Evolutionary conservation across 1,139 yeast genomes (phyloP).

Genomic region (Wickerhamomyces sp.): DNA sequence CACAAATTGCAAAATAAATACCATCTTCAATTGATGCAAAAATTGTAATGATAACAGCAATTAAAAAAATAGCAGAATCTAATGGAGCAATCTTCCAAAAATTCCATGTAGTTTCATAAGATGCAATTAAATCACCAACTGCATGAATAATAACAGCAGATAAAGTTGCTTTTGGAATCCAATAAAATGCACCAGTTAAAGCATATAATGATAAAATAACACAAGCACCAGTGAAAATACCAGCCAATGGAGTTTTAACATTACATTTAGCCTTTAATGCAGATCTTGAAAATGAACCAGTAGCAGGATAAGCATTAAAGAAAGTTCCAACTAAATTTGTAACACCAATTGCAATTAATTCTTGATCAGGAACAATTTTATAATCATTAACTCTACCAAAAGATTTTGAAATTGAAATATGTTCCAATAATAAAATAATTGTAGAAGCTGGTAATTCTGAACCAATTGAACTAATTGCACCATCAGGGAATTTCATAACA

Average conservation of each 20-base stretch:
- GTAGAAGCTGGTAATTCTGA: conserved; percentile 81
- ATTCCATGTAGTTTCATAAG: conserved; percentile 64
- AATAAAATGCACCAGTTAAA: conserved; percentile 77
- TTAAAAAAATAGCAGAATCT: conserved; percentile 70
- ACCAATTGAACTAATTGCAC: conserved; percentile 57
- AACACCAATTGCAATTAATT: conserved; percentile 89
- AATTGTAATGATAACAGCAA: conserved; percentile 74
- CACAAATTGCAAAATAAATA: conserved; percentile 84
- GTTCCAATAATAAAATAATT: conserved; percentile 79
- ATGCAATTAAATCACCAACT: conserved; percentile 81
- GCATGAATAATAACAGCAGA: conserved; percentile 91
- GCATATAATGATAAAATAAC: conserved; percentile 83
- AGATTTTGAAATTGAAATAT: conserved; percentile 89
- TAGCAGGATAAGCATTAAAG: conserved; percentile 91
- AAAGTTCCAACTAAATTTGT: conserved; percentile 88
- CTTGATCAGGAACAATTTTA: conserved; percentile 89
- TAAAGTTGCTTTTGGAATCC: conserved; percentile 85
- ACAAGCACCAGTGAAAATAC: conserved; percentile 84
- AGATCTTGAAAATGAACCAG: conserved; percentile 93
- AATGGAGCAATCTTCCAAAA: conserved; percentile 75
- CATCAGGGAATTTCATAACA: conserved; percentile 60
- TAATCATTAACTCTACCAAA: conserved; percentile 92
- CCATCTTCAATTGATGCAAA: conserved; percentile 84
- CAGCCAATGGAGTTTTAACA: conserved; percentile 91
- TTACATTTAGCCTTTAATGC: conserved; percentile 95